These are phyloP conservation scores for Mycena rosella DNA, from an alignment of 768 basidiomycete genomes.

Conservation along the genomic window DNA sequence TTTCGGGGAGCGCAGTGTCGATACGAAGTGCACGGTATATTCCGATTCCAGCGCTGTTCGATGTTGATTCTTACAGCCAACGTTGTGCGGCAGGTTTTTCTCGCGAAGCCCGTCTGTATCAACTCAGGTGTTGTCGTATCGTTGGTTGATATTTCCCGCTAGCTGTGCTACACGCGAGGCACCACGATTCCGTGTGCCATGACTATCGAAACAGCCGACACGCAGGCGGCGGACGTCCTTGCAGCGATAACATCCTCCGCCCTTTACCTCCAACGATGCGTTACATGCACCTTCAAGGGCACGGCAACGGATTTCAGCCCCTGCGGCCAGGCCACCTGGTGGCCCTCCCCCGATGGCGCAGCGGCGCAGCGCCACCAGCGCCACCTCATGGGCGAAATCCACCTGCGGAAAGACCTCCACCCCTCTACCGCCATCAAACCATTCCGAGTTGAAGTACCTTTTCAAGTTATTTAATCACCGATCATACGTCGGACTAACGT, in stretches of 20 bases:
- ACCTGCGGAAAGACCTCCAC: constrained; percentile 20
- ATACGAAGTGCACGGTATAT: constrained; percentile 31
- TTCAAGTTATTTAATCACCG: no score
- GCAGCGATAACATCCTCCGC: constrained; percentile 23
- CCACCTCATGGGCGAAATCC: constrained; percentile 30
- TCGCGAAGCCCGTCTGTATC: constrained; percentile 32
- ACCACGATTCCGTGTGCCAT: constrained; percentile 30
- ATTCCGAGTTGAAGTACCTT: constrained; percentile 25
- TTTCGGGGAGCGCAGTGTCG: constrained; percentile 25
- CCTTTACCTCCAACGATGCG: constrained; percentile 24
- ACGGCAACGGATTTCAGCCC: neutral
- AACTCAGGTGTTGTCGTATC: neutral
- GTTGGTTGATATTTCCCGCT: neutral
- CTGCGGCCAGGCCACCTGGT: constrained; percentile 32
- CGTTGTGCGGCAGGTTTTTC: constrained; percentile 17
- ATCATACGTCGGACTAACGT: neutral
- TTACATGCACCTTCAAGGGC: constrained; percentile 10
- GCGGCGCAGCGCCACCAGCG: neutral
- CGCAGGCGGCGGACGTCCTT: constrained; percentile 29
- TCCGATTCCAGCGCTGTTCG: neutral
- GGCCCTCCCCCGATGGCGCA: constrained; percentile 20
- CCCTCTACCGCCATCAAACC: constrained; percentile 15
- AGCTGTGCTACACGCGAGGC: constrained; percentile 31
- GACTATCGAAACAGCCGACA: constrained; percentile 28
- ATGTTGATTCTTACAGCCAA: neutral